Percentiles rank a stretch among this genome's conserved stretches.
phyloP scores from a whole-genome alignment of 176 grass and related monocot genomes.

The Cenchrus fungigraminus region DNA sequence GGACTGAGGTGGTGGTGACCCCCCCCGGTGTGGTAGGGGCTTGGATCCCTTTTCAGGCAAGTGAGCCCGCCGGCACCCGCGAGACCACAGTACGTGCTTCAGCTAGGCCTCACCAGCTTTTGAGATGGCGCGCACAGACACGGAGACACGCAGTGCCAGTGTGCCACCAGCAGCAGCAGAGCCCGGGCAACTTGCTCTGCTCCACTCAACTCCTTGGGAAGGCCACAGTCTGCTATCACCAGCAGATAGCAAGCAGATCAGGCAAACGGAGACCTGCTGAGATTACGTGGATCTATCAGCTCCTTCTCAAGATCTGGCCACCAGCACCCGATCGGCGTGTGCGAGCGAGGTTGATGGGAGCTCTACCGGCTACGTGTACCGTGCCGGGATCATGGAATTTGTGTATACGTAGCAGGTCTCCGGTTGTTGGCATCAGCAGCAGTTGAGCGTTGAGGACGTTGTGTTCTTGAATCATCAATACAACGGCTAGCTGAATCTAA shows the following conservation, averaged over 20 bases:
- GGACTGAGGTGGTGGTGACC: background rate
- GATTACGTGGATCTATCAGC: too few relatives aligned
- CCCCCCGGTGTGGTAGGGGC: background rate
- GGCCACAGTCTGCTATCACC: too few relatives aligned
- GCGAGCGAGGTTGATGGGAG: background rate
- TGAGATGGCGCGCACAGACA: background rate
- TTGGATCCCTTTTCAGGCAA: background rate
- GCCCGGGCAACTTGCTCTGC: background rate
- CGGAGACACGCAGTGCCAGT: background rate
- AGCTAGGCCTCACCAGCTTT: background rate
- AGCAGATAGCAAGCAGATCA: too few relatives aligned
- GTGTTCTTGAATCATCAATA: background rate
- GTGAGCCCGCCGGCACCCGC: background rate
- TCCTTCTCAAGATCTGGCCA: too few relatives aligned
- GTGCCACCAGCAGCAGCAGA: background rate
- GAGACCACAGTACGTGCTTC: constrained; percentile 15
- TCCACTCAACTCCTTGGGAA: background rate
- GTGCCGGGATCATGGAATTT: background rate
- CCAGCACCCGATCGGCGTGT: too few relatives aligned
- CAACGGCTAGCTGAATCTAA: background rate
- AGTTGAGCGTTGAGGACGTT: background rate
- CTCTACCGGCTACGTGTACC: constrained; percentile 14
- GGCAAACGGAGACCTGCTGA: too few relatives aligned
- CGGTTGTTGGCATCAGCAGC: background rate
- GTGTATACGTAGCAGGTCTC: background rate